Conservation (phyloP, 2,329 filamentous ascomycete species). For the Sporothrix inflata region DNA sequence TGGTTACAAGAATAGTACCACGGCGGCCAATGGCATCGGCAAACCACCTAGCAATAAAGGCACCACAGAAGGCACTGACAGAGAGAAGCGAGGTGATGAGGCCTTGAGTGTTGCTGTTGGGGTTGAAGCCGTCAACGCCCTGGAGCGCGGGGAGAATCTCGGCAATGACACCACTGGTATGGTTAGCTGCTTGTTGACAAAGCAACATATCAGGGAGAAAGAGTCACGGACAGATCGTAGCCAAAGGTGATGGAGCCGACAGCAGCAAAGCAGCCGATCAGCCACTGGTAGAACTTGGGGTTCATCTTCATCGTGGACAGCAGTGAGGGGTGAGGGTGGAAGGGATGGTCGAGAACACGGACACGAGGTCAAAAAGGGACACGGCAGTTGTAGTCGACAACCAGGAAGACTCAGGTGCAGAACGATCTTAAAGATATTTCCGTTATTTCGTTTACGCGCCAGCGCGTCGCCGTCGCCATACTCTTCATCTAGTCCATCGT, state of each 20-base stretch:
- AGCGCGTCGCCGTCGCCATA: conserved; percentile 22
- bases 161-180: conserved; percentile 4
- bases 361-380: too few relatives aligned
- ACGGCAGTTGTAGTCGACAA: too few relatives aligned
- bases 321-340: not conserved
- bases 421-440: not conserved
- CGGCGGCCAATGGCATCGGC: conserved; percentile 9
- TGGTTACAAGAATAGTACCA: not conserved
- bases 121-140: not conserved
- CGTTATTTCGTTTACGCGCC: not conserved
- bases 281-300: conserved; percentile 12
- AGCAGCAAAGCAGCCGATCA: conserved; percentile 10
- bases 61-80: not conserved
- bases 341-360: not conserved
- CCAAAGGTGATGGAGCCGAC: not conserved
- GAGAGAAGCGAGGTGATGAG: not conserved
- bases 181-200: too few relatives aligned
- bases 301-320: not conserved
- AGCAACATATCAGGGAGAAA: too few relatives aligned
- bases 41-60: conserved; percentile 2
- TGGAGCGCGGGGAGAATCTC: not conserved
- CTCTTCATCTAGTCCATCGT: conserved; percentile 26
- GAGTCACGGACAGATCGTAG: conserved; percentile 11
- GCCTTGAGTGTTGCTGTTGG: not conserved
- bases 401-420: too few relatives aligned